Evolutionary conservation across 495 filamentous ascomycete species (phyloP).

Genomic region (Hypoxylon trugodes): DNA sequence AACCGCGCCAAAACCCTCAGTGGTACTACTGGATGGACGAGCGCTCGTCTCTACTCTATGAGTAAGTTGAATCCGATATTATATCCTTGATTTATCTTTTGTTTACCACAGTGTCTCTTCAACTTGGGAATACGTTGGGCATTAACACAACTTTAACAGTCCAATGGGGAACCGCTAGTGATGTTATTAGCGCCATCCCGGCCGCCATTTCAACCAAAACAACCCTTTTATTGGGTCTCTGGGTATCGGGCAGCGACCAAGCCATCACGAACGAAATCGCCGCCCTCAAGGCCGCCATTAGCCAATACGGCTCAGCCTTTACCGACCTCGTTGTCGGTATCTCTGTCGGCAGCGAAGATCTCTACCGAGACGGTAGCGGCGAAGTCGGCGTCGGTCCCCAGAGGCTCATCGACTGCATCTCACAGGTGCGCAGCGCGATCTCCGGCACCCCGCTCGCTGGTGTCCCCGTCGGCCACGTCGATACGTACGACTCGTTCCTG

Average conservation of each 20-base stretch:
- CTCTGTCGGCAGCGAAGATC: conserved; percentile 84
- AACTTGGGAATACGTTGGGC: not conserved
- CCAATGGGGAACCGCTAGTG: conserved; percentile 63
- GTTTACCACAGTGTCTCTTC: no score
- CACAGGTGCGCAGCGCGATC: conserved; percentile 63
- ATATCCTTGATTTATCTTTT: not conserved
- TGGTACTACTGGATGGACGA: conserved; percentile 73
- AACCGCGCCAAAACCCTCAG: conserved; percentile 70
- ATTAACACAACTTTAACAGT: conserved; percentile 25
- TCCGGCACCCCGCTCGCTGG: conserved; percentile 61
- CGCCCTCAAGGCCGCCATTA: conserved; percentile 68
- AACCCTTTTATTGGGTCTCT: conserved; percentile 74
- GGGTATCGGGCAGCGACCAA: conserved; percentile 68
- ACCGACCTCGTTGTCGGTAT: conserved; percentile 74
- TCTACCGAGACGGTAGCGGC: conserved; percentile 74
- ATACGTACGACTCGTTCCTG: conserved; percentile 84
- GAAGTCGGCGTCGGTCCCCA: conserved; percentile 65
- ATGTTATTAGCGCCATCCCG: conserved; percentile 68
- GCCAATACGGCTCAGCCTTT: conserved; percentile 66
- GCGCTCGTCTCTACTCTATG: conserved; percentile 60
- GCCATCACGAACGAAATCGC: conserved; percentile 68
- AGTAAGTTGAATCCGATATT: conserved; percentile 38
- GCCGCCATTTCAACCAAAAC: conserved; percentile 74
- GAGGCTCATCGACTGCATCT: conserved; percentile 67
- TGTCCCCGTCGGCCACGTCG: conserved; percentile 77